Percentiles rank a stretch among this genome's conserved stretches.
phyloP scores from a whole-genome alignment of 305 asterid species.

The Solanum hybrid region DNA sequence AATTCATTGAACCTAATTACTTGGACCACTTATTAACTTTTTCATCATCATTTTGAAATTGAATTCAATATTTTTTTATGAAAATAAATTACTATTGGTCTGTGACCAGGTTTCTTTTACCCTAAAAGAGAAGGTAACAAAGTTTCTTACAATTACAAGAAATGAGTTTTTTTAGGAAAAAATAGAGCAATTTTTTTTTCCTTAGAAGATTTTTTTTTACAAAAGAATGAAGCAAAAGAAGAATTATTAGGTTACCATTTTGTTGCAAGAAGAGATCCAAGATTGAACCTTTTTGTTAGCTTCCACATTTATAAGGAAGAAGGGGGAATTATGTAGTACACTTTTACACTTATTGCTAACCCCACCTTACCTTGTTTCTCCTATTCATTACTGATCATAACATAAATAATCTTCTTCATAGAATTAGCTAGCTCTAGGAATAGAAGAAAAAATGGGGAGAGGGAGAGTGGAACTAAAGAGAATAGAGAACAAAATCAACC shows the following conservation, averaged over 20 bases:
- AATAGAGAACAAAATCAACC: slow-evolving; percentile 76
- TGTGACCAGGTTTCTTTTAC: slow-evolving; percentile 4
- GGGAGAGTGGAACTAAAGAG: slow-evolving; percentile 76
- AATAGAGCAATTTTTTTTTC: background rate
- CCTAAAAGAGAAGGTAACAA: slow-evolving; percentile 9
- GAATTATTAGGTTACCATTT: slow-evolving; percentile 33
- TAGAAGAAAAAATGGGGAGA: slow-evolving; percentile 49
- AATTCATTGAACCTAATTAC: background rate
- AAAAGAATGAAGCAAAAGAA: slow-evolving; percentile 16
- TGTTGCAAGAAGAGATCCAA: slow-evolving; percentile 33
- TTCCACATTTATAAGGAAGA: slow-evolving; percentile 22
- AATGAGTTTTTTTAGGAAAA: background rate
- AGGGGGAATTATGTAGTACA: slow-evolving; percentile 22
- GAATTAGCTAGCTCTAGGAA: background rate
- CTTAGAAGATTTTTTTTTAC: too few species aligned
- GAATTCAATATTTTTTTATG: background rate
- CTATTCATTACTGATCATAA: slow-evolving; percentile 6
- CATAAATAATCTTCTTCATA: background rate
- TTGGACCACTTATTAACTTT: slow-evolving; percentile 4
- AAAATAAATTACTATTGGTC: background rate
- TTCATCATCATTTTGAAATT: background rate
- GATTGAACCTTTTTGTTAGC: slow-evolving; percentile 22
- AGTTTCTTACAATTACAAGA: background rate
- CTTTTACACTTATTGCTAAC: background rate
- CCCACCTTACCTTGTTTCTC: background rate